phyloP scores from a whole-genome alignment of 352 stramenopile species.

The Pythium myriotylum region DNA sequence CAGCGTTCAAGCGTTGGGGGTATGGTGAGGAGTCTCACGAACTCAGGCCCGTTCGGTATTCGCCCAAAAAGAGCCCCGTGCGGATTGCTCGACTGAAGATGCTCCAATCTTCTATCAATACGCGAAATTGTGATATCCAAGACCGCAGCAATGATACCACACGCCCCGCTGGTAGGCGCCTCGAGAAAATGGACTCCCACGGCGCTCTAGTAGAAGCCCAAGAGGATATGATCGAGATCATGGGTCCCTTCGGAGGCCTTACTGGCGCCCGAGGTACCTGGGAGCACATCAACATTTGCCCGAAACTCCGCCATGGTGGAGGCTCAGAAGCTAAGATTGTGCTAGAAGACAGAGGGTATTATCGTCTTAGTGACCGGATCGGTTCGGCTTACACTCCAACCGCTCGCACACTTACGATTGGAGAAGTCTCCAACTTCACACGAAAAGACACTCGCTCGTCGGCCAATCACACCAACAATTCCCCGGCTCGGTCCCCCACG shows the following conservation, averaged over 20 bases:
- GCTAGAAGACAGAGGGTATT: conserved; percentile 72
- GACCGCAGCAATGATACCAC: conserved; percentile 34
- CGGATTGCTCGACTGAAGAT: conserved; percentile 81
- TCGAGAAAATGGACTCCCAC: conserved; percentile 32
- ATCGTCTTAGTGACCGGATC: conserved; percentile 82
- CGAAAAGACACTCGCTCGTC: conserved; percentile 51
- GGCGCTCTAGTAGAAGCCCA: conserved; percentile 25
- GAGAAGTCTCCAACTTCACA: conserved; percentile 71
- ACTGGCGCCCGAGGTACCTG: conserved; percentile 34
- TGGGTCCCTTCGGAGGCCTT: conserved; percentile 75
- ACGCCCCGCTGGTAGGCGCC: not conserved
- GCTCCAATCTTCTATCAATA: conserved; percentile 82
- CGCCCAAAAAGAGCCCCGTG: conserved; percentile 74
- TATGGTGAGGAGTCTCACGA: conserved; percentile 19
- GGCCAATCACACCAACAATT: conserved; percentile 39
- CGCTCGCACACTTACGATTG: conserved; percentile 62
- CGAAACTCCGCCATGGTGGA: conserved; percentile 21
- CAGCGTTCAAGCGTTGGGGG: conserved; percentile 28
- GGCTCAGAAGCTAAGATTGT: conserved; percentile 17
- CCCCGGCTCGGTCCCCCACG: conserved; percentile 35
- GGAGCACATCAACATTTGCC: conserved; percentile 39
- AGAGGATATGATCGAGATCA: conserved; percentile 61
- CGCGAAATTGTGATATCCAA: conserved; percentile 69
- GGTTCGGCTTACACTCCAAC: conserved; percentile 75
- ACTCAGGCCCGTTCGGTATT: conserved; percentile 29